Evolutionary conservation across 164 flowering plant species (phyloP), one percentile per base, ranked within the genome.

Genomic region (Umbilicus rupestris): DNA sequence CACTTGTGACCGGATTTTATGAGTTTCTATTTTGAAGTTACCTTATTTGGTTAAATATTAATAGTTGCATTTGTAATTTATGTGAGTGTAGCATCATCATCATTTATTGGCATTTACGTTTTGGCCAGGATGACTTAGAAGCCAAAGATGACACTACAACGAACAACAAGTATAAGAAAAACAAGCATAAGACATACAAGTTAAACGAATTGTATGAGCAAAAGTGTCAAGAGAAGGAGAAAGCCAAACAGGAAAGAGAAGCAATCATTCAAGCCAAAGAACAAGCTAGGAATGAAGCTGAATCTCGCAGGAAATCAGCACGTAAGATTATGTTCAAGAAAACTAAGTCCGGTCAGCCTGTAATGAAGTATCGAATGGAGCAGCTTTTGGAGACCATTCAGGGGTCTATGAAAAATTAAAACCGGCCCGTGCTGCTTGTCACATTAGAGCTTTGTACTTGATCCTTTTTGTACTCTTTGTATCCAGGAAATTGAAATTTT

Each of bases 281-380:
- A 65, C 87, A 89, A 81, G 85, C 78, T 62, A 80, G 72, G 71
- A 83, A 81, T 66, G 75, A 55, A 69, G 78, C 84, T n/a, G 79
- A 80, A 73, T 73, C 81, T 49, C 83, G 70, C 62, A 80, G 95
- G 72, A 94, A 84, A 76, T 75, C 70, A 33, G 47, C 68, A 30
- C 82, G 78, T 72, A 77, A 72, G 69, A 87, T 86, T 75, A 87
- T 89, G 98, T 78, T 77, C 22, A 89, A 84, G 78, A 91, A 74
- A 79, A 91, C 97, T 7, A 72, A 76, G 57, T 71, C 72, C 30
- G 95, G 97, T 45, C 97, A 94, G 77, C 98, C 98, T 31, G 83
- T 93, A 20, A 90, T 94, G 99, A 94, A 85, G 73, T 88, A 88
- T 84, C 80, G 96, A 77, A 83, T 91, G 42, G 90, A 88, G 75